These are phyloP conservation scores for Zygoascus flipseniorum DNA, from an alignment of 805 yeast genomes.

Conservation along the genomic window DNA sequence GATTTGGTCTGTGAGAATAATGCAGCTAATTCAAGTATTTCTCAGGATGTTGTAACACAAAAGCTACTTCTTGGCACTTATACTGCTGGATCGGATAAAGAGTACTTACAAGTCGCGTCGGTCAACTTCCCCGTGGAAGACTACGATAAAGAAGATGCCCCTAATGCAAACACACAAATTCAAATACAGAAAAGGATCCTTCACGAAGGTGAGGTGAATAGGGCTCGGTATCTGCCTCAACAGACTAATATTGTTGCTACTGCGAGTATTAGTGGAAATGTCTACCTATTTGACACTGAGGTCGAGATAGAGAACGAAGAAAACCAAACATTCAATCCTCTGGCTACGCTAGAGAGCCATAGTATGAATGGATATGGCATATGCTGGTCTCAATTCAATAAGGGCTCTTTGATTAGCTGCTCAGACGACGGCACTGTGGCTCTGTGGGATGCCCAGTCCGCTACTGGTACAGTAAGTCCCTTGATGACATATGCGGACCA, in stretches of 20 bases:
- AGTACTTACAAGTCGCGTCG: constrained; percentile 14
- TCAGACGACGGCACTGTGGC: constrained; percentile 62
- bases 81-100: constrained; percentile 16
- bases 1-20: neutral
- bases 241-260: constrained; percentile 43
- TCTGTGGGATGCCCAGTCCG: constrained; percentile 51
- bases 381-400: constrained; percentile 48
- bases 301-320: constrained; percentile 5
- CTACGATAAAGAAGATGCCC: neutral
- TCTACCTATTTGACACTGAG: constrained; percentile 20
- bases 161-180: constrained; percentile 4
- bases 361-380: constrained; percentile 59
- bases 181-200: constrained; percentile 41
- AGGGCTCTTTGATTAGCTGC: constrained; percentile 47
- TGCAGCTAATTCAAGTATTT: neutral
- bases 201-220: constrained; percentile 62
- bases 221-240: constrained; percentile 45
- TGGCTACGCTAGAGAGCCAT: constrained; percentile 33
- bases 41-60: constrained; percentile 10
- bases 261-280: constrained; percentile 36
- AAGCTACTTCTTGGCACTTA: constrained; percentile 14
- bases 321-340: constrained; percentile 5
- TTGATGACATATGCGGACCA: constrained; percentile 6
- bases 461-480: constrained; percentile 9
- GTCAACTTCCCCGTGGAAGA: constrained; percentile 12